Conservation (phyloP, 768 basidiomycete genomes). For the Cystobasidium ongulense region DNA sequence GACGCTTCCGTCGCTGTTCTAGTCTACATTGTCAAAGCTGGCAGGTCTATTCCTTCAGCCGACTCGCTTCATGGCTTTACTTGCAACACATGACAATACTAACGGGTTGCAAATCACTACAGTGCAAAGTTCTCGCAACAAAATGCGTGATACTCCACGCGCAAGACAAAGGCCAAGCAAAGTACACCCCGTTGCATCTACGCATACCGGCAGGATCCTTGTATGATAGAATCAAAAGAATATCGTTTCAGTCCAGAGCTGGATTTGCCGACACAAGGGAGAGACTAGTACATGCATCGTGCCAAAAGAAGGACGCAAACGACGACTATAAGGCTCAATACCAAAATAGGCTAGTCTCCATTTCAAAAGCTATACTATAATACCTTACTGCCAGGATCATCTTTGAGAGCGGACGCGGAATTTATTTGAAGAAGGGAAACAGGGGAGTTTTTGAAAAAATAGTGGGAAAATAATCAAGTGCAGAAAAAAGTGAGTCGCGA, state of each 20-base stretch:
- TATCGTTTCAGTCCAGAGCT: background rate
- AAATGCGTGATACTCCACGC: too few species aligned
- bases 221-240: background rate
- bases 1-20: too few species aligned
- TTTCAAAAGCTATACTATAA: constrained; percentile 13
- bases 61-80: too few species aligned
- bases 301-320: background rate
- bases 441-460: background rate
- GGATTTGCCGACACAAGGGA: background rate
- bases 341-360: background rate
- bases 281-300: background rate
- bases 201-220: too few species aligned
- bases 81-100: too few species aligned
- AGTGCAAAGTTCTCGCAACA: too few species aligned
- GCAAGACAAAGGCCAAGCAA: too few species aligned
- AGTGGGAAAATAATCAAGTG: background rate
- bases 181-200: too few species aligned
- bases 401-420: background rate
- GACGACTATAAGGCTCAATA: background rate
- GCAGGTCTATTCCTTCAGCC: too few species aligned
- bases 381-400: background rate
- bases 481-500: background rate
- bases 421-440: background rate
- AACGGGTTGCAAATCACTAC: too few species aligned
- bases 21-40: too few species aligned